Evolutionary conservation across 129 eudicot genomes (phyloP), one percentile per base, ranked within the genome.

Genomic region (Dittrichia graveolens): DNA sequence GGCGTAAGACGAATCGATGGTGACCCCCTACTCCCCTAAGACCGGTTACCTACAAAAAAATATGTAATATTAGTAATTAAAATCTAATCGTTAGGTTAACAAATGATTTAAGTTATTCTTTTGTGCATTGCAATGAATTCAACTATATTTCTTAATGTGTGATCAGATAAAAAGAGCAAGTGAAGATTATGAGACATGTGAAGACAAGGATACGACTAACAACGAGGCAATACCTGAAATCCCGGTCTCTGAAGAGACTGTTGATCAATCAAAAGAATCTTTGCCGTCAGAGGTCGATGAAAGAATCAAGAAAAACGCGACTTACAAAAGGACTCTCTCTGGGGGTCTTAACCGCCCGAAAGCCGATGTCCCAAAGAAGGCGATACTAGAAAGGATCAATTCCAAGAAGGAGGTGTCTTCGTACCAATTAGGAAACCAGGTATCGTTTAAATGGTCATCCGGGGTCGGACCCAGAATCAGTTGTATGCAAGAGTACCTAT

Each of bases 391-490:
- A 82, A 83, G 99, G 83, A 85, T 94, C 57, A 90, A 84, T 70
- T 94, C 97, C 16, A 94, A 90, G 80, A 90, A 84, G 71, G 78
- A 78, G 5, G 89, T 81, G 3, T 43, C 69, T 2, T 90, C 99
- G 0, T 87, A 85, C 73, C 91, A 94, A 67, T 73, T 94, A 40
- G 99, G 97, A 57, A 71, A 84, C 74, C 97, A 94, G 78, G 84
- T 94, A n/a, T 81, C 89, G 2, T 47, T 79, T 49, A 86, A 80
- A 70, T 94, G 99, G 99, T 94, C 99, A 35, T 85, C 96, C 0
- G 99, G 98, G 54, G 93, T 71, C 0, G 99, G 99, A 52, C 99
- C 99, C 0, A 86, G 99, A 68, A 94, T 94, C 38, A 97, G 99
- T 18, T 94, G 99, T 62, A 72, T 94, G 13, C 96, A 93, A 2